A percentile compares a stretch with the other conserved stretches of the same genome.
Evolutionary conservation across 2,329 filamentous ascomycete species (phyloP).

Genomic region (Microdochium bolleyi): DNA sequence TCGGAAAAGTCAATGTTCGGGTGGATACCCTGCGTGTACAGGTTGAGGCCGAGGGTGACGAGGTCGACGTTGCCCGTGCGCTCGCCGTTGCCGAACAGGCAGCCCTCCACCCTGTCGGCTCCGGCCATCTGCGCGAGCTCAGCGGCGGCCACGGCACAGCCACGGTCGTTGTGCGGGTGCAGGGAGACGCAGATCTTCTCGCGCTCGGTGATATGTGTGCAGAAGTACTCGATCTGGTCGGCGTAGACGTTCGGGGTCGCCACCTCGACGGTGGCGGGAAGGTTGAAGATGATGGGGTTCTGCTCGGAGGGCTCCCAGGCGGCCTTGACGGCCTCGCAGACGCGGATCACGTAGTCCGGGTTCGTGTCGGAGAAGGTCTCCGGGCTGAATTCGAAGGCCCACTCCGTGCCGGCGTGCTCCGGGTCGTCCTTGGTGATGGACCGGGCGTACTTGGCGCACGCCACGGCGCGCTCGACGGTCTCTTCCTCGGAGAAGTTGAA

Average conservation of each 20-base stretch:
- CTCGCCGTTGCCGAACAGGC: constrained; percentile 91
- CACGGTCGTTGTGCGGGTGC: constrained; percentile 92
- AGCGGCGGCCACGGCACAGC: constrained; percentile 80
- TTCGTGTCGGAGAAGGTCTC: constrained; percentile 88
- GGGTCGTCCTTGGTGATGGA: constrained; percentile 81
- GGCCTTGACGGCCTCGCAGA: constrained; percentile 89
- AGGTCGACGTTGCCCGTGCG: constrained; percentile 93
- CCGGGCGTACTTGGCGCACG: constrained; percentile 78
- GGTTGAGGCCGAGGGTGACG: constrained; percentile 84
- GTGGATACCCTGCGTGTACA: constrained; percentile 87
- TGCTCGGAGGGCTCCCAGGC: constrained; percentile 80
- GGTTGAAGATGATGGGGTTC: constrained; percentile 89
- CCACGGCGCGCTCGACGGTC: constrained; percentile 71
- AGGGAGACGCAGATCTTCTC: constrained; percentile 85
- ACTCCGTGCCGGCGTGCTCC: constrained; percentile 48
- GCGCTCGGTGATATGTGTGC: constrained; percentile 71
- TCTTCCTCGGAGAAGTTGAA: constrained; percentile 83
- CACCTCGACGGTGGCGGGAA: constrained; percentile 94
- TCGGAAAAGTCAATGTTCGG: constrained; percentile 88
- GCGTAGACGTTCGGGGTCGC: constrained; percentile 91
- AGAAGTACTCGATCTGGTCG: constrained; percentile 95
- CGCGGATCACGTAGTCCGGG: constrained; percentile 71
- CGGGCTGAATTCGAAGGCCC: constrained; percentile 77
- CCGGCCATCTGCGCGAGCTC: constrained; percentile 96
- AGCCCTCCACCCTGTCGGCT: constrained; percentile 88